phyloP scores from a whole-genome alignment of 2,329 filamentous ascomycete species.

The Colletotrichum liaoningense region DNA sequence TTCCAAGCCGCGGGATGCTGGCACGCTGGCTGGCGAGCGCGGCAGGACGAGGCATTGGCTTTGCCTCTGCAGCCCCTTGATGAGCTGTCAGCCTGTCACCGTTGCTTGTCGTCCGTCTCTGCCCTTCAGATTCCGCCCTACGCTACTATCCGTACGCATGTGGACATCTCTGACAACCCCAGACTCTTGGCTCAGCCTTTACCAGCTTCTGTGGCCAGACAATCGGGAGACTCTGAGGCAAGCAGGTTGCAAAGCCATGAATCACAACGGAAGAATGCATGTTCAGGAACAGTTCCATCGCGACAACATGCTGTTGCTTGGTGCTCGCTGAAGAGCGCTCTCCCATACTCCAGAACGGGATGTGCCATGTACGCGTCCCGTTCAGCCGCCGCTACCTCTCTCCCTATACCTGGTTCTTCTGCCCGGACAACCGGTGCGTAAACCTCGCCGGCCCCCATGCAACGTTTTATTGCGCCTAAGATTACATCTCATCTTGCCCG shows the following conservation, averaged over 20 bases:
- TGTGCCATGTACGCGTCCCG: not conserved
- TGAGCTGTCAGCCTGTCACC: conserved; percentile 10
- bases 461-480: conserved; percentile 31
- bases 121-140: not conserved
- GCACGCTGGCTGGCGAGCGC: not conserved
- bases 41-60: not conserved
- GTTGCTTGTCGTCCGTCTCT: conserved; percentile 10
- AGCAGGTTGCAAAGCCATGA: not conserved
- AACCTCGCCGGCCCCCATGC: conserved; percentile 28
- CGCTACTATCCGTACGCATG: not conserved
- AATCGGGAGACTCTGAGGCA: not conserved
- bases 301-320: not conserved
- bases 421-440: conserved; percentile 18
- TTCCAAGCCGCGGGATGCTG: not conserved
- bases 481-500: conserved; percentile 32
- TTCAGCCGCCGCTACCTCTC: not conserved
- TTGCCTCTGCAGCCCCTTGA: not conserved
- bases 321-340: not conserved
- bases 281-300: not conserved
- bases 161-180: conserved; percentile 10
- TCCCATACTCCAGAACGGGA: not conserved
- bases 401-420: conserved; percentile 2
- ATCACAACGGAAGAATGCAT: not conserved
- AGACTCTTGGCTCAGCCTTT: conserved; percentile 6
- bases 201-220: not conserved